Base-by-base conservation (phyloP, 1,284 basidiomycete species). In the Peniophora sp. region DNA sequence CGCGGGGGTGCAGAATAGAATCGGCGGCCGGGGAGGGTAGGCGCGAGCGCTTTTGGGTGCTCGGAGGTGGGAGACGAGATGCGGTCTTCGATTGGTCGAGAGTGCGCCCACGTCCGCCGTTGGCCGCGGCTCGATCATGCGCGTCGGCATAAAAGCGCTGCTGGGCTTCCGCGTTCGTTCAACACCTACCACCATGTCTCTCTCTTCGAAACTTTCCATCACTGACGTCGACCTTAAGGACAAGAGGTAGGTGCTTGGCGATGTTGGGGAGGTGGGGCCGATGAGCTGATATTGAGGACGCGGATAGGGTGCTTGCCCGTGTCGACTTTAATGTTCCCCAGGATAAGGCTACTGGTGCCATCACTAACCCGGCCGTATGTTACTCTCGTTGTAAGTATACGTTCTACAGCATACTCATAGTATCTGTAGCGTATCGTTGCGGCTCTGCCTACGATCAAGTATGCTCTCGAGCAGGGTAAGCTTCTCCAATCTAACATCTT, bases 261-360 rank as follows among this genome's bases (percentile, higher is more conserved):
- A 32, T 32, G 6, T 12, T 32, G 5, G 27, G 5, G 5, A 6
- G 27, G 5, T 32, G 27, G 6, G 27, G 12, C 6, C 27, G 27
- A 32, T 32, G 27, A 32, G 5, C 27, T 32, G 12, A 32, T 12
- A 32, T 5, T 12, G 12, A 32, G 27, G 27, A 32, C 27, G 27
- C 27, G 27, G 27, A 32, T 32, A 32, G 90, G 59, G 94, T 98
- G 64, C 86, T 97, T 62, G 92, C 97, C 67, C 88, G 93, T 58
- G 92, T 98, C 62, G 97, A 99, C 80, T 99, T 99, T 76, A 99
- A 99, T 73, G 96, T 99, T 59, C 96, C 96, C 57, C 83, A 92
- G 72, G 78, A 86, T 64, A 85, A 86, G 57, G 27, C 27, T 5
- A 32, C 27, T 32, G 85, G 85, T 51, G 85, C 86, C 68, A 96